Percentiles rank a stretch among this genome's conserved stretches.
phyloP scores from a whole-genome alignment of 1,284 basidiomycete species.

The Tilletia walkeri region DNA sequence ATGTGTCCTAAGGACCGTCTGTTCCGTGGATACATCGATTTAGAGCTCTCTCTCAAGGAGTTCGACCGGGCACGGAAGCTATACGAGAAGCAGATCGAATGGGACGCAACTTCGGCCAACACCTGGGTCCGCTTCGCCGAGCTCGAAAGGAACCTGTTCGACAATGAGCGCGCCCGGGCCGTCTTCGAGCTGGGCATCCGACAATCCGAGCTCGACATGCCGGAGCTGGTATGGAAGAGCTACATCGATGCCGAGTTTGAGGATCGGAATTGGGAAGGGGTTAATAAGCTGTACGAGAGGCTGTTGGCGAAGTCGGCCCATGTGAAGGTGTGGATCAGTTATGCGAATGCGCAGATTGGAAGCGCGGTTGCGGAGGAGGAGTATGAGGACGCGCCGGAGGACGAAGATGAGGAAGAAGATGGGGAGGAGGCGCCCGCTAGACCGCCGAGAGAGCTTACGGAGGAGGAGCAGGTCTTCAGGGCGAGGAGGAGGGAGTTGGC shows the following conservation, averaged over 20 bases:
- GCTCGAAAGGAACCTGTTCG: constrained; percentile 86
- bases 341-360: constrained; percentile 58
- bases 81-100: constrained; percentile 81
- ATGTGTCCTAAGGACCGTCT: constrained; percentile 85
- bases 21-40: constrained; percentile 49
- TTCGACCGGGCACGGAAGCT: constrained; percentile 89
- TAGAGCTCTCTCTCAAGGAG: constrained; percentile 61
- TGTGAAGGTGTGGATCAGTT: constrained; percentile 67
- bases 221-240: constrained; percentile 77
- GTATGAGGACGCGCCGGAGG: constrained; percentile 61
- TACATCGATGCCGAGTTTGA: constrained; percentile 97
- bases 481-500: constrained; percentile 65
- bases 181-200: constrained; percentile 94
- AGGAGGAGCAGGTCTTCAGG: constrained; percentile 30
- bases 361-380: constrained; percentile 69
- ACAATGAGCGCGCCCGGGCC: constrained; percentile 83
- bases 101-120: constrained; percentile 49
- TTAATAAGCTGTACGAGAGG: constrained; percentile 84
- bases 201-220: constrained; percentile 82
- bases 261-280: constrained; percentile 83
- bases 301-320: constrained; percentile 83
- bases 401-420: constrained; percentile 65
- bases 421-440: constrained; percentile 58
- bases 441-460: constrained; percentile 22
- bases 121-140: constrained; percentile 95